These are phyloP conservation scores for Teratosphaeria zuluensis DNA, from an alignment of 2,329 filamentous ascomycete species.

Conservation along the genomic window DNA sequence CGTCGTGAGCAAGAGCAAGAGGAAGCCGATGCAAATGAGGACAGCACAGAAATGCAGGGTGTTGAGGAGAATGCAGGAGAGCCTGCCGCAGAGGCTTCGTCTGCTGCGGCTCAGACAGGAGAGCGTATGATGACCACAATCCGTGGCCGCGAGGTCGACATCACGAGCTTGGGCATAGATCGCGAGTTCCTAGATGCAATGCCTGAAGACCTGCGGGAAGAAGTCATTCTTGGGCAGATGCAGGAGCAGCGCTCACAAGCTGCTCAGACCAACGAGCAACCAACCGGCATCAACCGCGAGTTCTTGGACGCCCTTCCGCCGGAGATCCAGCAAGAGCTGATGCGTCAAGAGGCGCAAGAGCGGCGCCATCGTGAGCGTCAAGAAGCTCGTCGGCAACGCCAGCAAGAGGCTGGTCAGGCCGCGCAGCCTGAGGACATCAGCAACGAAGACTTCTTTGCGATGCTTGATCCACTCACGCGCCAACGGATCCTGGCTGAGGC, in stretches of 20 bases:
- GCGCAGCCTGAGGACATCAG: slow-evolving; percentile 73
- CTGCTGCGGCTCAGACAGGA: slow-evolving; percentile 34
- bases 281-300: slow-evolving; percentile 79
- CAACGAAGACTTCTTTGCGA: slow-evolving; percentile 81
- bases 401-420: slow-evolving; percentile 33
- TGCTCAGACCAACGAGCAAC: slow-evolving; percentile 59
- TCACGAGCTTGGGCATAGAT: slow-evolving; percentile 90
- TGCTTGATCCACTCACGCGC: slow-evolving; percentile 73
- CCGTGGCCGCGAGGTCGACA: slow-evolving; percentile 77
- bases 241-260: slow-evolving; percentile 74
- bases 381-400: slow-evolving; percentile 58
- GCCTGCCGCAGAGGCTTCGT: slow-evolving; percentile 33
- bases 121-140: slow-evolving; percentile 64
- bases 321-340: slow-evolving; percentile 80
- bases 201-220: slow-evolving; percentile 92
- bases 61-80: slow-evolving; percentile 46
- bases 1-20: slow-evolving; percentile 6
- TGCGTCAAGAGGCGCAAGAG: slow-evolving; percentile 82
- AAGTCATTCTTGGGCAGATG: slow-evolving; percentile 86
- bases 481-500: slow-evolving; percentile 86
- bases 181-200: slow-evolving; percentile 90
- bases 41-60: slow-evolving; percentile 57
- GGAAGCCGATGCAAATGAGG: slow-evolving; percentile 22
- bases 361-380: slow-evolving; percentile 81
- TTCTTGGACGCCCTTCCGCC: slow-evolving; percentile 88